Percentiles rank a stretch among this genome's conserved stretches.
Evolutionary conservation across 306 rosid genomes (phyloP).

Genomic region (Dicorynia guianensis): DNA sequence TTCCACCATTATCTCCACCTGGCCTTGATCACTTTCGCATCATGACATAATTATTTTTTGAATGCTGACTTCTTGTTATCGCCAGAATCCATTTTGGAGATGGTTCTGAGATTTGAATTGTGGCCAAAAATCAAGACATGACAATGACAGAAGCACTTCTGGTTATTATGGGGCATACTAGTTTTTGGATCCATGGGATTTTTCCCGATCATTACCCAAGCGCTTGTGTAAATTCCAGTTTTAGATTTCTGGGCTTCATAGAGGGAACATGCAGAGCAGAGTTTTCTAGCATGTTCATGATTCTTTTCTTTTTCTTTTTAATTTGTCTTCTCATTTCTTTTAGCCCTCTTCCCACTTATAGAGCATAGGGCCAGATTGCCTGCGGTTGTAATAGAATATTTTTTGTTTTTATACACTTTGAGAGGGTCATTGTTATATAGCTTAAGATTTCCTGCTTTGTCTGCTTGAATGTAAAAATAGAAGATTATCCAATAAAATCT

Average conservation of each 20-base stretch:
- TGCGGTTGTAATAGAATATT: slow-evolving; percentile 39
- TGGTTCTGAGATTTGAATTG: slow-evolving; percentile 36
- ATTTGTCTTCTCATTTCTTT: slow-evolving; percentile 28
- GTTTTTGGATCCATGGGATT: slow-evolving; percentile 49
- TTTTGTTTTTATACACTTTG: slow-evolving; percentile 50
- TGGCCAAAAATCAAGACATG: slow-evolving; percentile 33
- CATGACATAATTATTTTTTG: slow-evolving; percentile 32
- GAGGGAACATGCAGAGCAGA: slow-evolving; percentile 53
- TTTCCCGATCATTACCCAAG: slow-evolving; percentile 89
- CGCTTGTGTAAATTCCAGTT: slow-evolving; percentile 73
- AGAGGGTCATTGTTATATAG: slow-evolving; percentile 40
- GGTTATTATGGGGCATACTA: slow-evolving; percentile 46
- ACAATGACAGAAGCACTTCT: slow-evolving; percentile 50
- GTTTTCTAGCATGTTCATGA: slow-evolving; percentile 52
- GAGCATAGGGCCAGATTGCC: slow-evolving; percentile 39
- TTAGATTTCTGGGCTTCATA: slow-evolving; percentile 62
- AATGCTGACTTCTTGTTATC: slow-evolving; percentile 32
- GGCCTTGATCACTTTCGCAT: slow-evolving; percentile 45
- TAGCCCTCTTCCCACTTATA: slow-evolving; percentile 15
- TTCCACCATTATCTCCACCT: slow-evolving; percentile 90
- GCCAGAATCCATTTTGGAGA: slow-evolving; percentile 45
- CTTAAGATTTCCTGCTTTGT: slow-evolving; percentile 32
- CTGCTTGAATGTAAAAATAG: slow-evolving; percentile 33
- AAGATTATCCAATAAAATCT: slow-evolving; percentile 41
- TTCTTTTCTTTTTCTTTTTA: slow-evolving; percentile 30